Percentiles rank a stretch among this genome's conserved stretches.
phyloP scores from a whole-genome alignment of 169 alveolate genomes.

The Plasmodium gonderi region DNA sequence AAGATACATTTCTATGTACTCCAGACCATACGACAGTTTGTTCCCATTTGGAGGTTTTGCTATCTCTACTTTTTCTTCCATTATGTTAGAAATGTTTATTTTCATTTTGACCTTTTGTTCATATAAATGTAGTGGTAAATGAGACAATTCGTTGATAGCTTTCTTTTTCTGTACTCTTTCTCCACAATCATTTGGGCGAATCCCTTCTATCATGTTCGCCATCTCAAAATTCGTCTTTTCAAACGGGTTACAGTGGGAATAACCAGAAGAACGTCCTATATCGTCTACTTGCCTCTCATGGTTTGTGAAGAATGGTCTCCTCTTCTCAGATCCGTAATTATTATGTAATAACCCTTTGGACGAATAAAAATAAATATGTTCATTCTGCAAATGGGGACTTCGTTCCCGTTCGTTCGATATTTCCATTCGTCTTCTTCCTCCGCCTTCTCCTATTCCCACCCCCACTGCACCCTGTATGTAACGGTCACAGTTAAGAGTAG shows the following conservation, averaged over 20 bases:
- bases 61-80: not conserved
- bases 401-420: too few relatives aligned
- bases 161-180: not conserved
- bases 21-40: not conserved
- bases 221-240: not conserved
- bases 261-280: not conserved
- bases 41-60: not conserved
- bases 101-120: slow-evolving; percentile 22
- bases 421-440: too few relatives aligned
- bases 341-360: too few relatives aligned
- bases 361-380: too few relatives aligned
- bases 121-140: slow-evolving; percentile 62
- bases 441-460: too few relatives aligned
- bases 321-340: too few relatives aligned
- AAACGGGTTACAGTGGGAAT: not conserved
- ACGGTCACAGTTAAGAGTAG: too few relatives aligned
- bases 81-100: slow-evolving; percentile 26
- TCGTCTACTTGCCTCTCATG: too few relatives aligned
- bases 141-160: slow-evolving; percentile 35
- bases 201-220: not conserved
- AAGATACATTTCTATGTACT: slow-evolving; percentile 46
- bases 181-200: not conserved
- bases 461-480: too few relatives aligned
- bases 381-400: too few relatives aligned
- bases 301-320: too few relatives aligned